Conservation (phyloP, 2,329 filamentous ascomycete genomes). For the Xylaria polymorpha region DNA sequence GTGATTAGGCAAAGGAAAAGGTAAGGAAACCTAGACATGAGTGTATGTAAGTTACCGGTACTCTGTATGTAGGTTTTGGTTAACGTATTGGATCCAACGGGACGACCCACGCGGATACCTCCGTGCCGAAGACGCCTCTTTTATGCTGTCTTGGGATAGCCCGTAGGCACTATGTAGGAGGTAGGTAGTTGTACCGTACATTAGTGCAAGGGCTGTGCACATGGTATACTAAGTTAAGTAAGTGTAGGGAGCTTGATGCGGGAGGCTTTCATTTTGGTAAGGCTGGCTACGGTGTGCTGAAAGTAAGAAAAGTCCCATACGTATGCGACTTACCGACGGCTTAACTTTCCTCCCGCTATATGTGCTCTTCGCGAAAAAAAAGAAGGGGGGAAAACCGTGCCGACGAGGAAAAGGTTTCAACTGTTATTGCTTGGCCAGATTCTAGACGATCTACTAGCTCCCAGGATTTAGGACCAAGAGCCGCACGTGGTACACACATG, state of each 20-base stretch:
- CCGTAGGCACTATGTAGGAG: no score
- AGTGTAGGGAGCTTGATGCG: neutral
- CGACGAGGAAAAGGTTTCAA: no score
- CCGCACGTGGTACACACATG: constrained; percentile 21
- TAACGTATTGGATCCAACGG: neutral
- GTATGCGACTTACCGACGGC: neutral
- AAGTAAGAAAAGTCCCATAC: constrained; percentile 23
- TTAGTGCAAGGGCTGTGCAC: neutral
- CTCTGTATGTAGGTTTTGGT: neutral
- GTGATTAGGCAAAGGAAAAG: neutral
- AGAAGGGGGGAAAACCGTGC: neutral
- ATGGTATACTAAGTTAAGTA: neutral
- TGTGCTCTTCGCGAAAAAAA: neutral
- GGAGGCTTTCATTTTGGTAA: constrained; percentile 2
- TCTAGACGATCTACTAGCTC: neutral
- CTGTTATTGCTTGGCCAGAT: neutral
- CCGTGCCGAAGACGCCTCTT: constrained; percentile 6
- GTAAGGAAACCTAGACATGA: neutral
- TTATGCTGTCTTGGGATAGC: neutral
- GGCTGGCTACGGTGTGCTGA: neutral
- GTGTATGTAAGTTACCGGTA: neutral
- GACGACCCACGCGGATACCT: constrained; percentile 21
- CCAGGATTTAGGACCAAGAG: neutral
- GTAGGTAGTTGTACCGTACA: neutral
- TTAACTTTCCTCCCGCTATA: neutral